Evolutionary conservation across 495 filamentous ascomycete genomes (phyloP).

Genomic region (Letharia lupina): DNA sequence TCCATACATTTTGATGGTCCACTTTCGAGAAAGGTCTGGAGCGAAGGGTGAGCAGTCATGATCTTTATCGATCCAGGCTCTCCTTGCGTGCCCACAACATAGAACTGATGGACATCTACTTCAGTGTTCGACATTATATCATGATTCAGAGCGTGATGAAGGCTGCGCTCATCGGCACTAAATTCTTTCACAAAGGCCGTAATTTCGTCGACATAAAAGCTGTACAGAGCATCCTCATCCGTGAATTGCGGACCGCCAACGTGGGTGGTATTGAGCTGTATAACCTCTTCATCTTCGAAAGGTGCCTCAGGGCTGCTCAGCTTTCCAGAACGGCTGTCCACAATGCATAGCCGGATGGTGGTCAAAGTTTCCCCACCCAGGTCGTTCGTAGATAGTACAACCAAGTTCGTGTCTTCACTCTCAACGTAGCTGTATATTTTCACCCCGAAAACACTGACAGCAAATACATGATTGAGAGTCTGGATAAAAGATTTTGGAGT

Average conservation of each 20-base stretch:
- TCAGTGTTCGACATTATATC: constrained; percentile 18
- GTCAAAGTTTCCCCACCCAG: constrained; percentile 30
- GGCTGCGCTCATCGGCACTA: constrained; percentile 16
- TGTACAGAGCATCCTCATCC: constrained; percentile 17
- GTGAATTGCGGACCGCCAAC: constrained; percentile 16
- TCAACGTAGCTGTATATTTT: constrained; percentile 62
- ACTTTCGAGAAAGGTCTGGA: constrained; percentile 18
- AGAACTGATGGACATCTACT: constrained; percentile 27
- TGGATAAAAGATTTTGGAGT: not conserved
- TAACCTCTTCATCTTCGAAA: constrained; percentile 22
- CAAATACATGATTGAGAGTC: constrained; percentile 48
- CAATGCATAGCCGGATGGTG: constrained; percentile 29
- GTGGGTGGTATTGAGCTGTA: constrained; percentile 21
- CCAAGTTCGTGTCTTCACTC: constrained; percentile 51
- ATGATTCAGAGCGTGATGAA: constrained; percentile 15
- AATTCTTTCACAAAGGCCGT: constrained; percentile 15
- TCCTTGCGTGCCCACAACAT: constrained; percentile 14
- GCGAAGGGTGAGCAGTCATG: constrained; percentile 13
- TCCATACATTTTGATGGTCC: constrained; percentile 21
- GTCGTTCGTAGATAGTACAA: constrained; percentile 29
- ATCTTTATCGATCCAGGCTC: constrained; percentile 20
- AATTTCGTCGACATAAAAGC: constrained; percentile 16
- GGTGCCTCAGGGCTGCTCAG: constrained; percentile 22
- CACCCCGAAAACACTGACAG: constrained; percentile 50
- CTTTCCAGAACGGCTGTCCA: constrained; percentile 24